Conservation (phyloP, 805 yeast species). For the Cyberlindnera bimundalis region DNA sequence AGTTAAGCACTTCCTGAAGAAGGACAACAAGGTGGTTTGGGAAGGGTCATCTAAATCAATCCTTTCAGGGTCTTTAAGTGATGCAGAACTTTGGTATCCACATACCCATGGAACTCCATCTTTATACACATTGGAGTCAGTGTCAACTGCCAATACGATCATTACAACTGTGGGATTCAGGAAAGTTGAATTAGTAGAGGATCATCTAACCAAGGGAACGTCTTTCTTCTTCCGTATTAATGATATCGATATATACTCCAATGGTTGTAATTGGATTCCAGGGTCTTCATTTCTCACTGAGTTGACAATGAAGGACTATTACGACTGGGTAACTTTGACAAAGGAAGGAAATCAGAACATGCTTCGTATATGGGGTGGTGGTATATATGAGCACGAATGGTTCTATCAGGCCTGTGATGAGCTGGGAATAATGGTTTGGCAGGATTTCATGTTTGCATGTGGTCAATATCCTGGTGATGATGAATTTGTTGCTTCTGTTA, state of each 20-base stretch:
- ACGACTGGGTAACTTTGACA: slow-evolving; percentile 11
- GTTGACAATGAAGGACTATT: slow-evolving; percentile 13
- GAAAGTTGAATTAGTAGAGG: slow-evolving; percentile 17
- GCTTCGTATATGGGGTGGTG: slow-evolving; percentile 24
- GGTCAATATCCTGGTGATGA: slow-evolving; percentile 48
- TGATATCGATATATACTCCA: slow-evolving; percentile 14
- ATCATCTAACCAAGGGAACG: slow-evolving; percentile 10
- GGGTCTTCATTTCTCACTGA: slow-evolving; percentile 14
- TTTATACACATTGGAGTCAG: slow-evolving; percentile 8
- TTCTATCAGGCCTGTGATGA: slow-evolving; percentile 17
- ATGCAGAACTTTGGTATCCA: slow-evolving; percentile 17
- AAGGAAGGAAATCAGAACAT: slow-evolving; percentile 19
- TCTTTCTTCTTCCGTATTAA: slow-evolving; percentile 21
- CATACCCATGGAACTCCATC: slow-evolving; percentile 19
- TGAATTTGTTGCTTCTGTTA: slow-evolving; percentile 34
- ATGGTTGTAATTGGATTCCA: slow-evolving; percentile 24
- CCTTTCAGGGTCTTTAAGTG: neutral
- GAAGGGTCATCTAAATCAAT: slow-evolving; percentile 4
- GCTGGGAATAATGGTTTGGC: slow-evolving; percentile 43
- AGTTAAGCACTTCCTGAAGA: slow-evolving; percentile 5
- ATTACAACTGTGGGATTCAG: slow-evolving; percentile 18
- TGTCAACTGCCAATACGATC: slow-evolving; percentile 3
- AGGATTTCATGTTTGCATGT: slow-evolving; percentile 57
- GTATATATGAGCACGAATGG: slow-evolving; percentile 18
- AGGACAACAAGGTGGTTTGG: slow-evolving; percentile 11